phyloP scores from a whole-genome alignment of 139 green algal species.

The Coccomyxa sp. region DNA sequence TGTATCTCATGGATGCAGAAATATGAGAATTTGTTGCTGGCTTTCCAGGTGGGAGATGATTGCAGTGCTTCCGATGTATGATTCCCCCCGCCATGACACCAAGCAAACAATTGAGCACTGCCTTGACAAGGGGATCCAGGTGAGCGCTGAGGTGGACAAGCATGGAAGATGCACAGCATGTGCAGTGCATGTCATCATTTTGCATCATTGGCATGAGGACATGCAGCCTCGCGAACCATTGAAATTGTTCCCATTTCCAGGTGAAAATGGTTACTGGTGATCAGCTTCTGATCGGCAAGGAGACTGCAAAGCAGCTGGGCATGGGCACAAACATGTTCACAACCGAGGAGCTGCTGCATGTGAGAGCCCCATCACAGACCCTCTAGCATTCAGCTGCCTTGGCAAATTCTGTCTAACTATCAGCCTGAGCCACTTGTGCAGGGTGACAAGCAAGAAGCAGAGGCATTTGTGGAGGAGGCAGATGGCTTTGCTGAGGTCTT shows the following conservation, averaged over 20 bases:
- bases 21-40: neutral
- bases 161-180: neutral
- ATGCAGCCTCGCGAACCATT: neutral
- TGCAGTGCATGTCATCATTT: no score
- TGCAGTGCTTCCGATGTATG: constrained; percentile 70
- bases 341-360: constrained; percentile 51
- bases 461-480: constrained; percentile 65
- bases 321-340: constrained; percentile 78
- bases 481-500: constrained; percentile 86
- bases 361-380: neutral
- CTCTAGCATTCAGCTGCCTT: neutral
- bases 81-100: constrained; percentile 81
- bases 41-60: constrained; percentile 12
- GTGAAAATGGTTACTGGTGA: constrained; percentile 92
- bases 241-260: neutral
- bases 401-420: no score
- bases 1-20: neutral
- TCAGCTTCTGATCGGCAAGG: constrained; percentile 80
- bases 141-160: neutral
- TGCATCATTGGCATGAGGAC: neutral
- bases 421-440: no score
- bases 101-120: constrained; percentile 72
- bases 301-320: constrained; percentile 77
- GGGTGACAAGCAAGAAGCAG: constrained; percentile 13
- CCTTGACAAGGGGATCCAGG: constrained; percentile 45